These are phyloP conservation scores for Phytophthora hibernalis DNA, from an alignment of 352 stramenopile genomes.

Conservation along the genomic window DNA sequence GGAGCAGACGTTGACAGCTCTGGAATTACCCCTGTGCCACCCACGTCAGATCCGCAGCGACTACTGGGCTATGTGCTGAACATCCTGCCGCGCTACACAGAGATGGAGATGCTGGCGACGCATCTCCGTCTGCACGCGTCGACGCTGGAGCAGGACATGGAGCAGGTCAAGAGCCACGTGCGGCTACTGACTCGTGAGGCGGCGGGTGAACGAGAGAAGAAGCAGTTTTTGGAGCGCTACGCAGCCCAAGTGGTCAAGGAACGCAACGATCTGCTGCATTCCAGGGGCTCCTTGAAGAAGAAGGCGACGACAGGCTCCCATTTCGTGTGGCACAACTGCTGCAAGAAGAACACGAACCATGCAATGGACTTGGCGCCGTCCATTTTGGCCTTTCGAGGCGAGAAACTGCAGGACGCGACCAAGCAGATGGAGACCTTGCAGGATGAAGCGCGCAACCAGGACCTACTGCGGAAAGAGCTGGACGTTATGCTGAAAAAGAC, in stretches of 20 bases:
- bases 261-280: conserved; percentile 81
- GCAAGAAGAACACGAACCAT: conserved; percentile 78
- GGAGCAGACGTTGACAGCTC: conserved; percentile 55
- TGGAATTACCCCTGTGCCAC: conserved; percentile 72
- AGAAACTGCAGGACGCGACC: conserved; percentile 71
- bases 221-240: conserved; percentile 82
- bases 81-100: conserved; percentile 77
- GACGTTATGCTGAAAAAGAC: conserved; percentile 76
- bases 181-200: conserved; percentile 62
- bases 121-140: conserved; percentile 78
- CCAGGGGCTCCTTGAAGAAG: conserved; percentile 54
- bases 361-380: conserved; percentile 74
- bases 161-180: conserved; percentile 71
- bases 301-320: conserved; percentile 40
- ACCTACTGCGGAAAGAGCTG: conserved; percentile 63
- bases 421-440: conserved; percentile 57
- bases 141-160: conserved; percentile 79
- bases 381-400: conserved; percentile 73
- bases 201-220: conserved; percentile 70
- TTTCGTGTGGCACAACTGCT: conserved; percentile 85
- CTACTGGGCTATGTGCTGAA: conserved; percentile 78
- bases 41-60: conserved; percentile 76
- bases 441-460: conserved; percentile 73
- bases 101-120: conserved; percentile 86
- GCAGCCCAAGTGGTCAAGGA: conserved; percentile 87